A percentile compares a stretch with the other conserved stretches of the same genome.
These are phyloP conservation scores for Beauveria pseudobassiana DNA, from an alignment of 2,329 filamentous ascomycete species.

Conservation along the genomic window DNA sequence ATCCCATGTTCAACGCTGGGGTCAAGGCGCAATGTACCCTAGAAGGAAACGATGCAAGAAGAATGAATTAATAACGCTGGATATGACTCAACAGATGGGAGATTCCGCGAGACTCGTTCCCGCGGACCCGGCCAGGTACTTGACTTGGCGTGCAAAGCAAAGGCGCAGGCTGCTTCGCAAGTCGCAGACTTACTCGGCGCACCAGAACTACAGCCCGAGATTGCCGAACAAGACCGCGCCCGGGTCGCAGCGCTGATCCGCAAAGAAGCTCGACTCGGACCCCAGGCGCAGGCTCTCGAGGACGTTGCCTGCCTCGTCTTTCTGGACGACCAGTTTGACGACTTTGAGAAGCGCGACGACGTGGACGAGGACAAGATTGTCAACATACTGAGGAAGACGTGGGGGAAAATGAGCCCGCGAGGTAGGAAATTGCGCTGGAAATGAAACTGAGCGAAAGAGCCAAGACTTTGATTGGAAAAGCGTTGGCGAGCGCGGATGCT, in stretches of 20 bases:
- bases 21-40: too few relatives aligned
- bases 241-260: conserved; percentile 65
- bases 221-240: conserved; percentile 44
- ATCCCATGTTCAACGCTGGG: too few relatives aligned
- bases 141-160: conserved; percentile 69
- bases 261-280: conserved; percentile 56
- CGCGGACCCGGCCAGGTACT: conserved; percentile 67
- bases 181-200: conserved; percentile 47
- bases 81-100: conserved; percentile 53
- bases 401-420: conserved; percentile 63
- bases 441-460: conserved; percentile 59
- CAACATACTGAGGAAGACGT: conserved; percentile 63
- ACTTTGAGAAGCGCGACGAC: conserved; percentile 60
- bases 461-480: conserved; percentile 54
- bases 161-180: conserved; percentile 51
- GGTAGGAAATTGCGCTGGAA: conserved; percentile 58
- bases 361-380: conserved; percentile 71
- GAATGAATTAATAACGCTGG: neutral
- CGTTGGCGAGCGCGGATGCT: conserved; percentile 33
- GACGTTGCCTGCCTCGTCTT: conserved; percentile 85
- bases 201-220: conserved; percentile 27
- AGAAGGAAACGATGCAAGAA: too few relatives aligned
- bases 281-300: conserved; percentile 66
- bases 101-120: conserved; percentile 64
- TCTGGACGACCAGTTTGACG: conserved; percentile 77